phyloP scores from a whole-genome alignment of 345 rosid genomes.

The Diplotaxis tenuifolia region DNA sequence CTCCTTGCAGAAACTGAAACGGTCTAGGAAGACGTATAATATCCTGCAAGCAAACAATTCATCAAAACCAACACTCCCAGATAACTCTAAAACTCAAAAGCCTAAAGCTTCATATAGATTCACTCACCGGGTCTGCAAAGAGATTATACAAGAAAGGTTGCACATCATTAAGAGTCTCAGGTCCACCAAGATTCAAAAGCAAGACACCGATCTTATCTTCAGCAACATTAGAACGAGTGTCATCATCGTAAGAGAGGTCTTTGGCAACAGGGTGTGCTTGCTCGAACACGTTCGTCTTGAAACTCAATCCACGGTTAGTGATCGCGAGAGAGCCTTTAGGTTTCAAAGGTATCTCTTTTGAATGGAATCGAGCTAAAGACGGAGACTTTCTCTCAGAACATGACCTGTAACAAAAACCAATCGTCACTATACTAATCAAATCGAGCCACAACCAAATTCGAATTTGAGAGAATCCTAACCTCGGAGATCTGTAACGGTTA shows the following conservation, averaged over 20 bases:
- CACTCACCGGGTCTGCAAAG: conserved; percentile 94
- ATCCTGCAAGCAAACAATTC: conserved; percentile 50
- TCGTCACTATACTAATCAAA: background rate
- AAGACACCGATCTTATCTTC: conserved; percentile 79
- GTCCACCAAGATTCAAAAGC: conserved; percentile 88
- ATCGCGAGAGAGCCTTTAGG: conserved; percentile 20
- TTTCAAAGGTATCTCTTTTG: conserved; percentile 21
- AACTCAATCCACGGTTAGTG: conserved; percentile 14
- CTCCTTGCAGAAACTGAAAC: conserved; percentile 77
- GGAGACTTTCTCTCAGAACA: conserved; percentile 16
- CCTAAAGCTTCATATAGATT: background rate
- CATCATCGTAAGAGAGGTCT: conserved; percentile 37
- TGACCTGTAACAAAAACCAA: conserved; percentile 34
- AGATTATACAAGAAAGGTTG: conserved; percentile 84
- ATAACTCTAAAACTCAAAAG: background rate
- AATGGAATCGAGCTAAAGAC: conserved; percentile 17
- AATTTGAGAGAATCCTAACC: conserved; percentile 23
- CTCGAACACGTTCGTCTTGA: conserved; percentile 41
- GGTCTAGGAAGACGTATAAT: conserved; percentile 84
- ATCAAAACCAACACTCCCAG: background rate
- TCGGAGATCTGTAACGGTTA: conserved; percentile 16
- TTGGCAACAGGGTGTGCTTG: conserved; percentile 45
- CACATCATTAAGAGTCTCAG: conserved; percentile 80
- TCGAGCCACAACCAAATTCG: background rate
- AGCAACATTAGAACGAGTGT: conserved; percentile 30